Percentiles rank a stretch among this genome's conserved stretches.
phyloP scores from a whole-genome alignment of 495 filamentous ascomycete genomes.

The Penicillium samsonianum region DNA sequence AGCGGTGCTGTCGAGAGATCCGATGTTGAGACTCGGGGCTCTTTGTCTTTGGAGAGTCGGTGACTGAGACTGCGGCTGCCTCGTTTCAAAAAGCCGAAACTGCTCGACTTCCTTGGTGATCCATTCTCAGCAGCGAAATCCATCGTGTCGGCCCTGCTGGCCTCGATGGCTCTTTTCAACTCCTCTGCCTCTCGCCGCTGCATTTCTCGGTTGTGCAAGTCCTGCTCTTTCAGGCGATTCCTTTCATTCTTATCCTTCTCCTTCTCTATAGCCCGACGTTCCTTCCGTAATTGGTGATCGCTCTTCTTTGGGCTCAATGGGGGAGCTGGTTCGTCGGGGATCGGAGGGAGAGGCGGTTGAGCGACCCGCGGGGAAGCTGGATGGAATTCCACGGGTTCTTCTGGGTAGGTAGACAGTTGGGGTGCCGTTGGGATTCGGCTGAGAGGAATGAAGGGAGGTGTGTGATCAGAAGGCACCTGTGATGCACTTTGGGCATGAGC shows the following conservation, averaged over 20 bases:
- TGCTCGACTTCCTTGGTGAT: conserved; percentile 39
- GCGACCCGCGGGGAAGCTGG: conserved; percentile 17
- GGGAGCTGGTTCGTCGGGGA: conserved; percentile 34
- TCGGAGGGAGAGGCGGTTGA: conserved; percentile 40
- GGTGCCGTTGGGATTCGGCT: conserved; percentile 65
- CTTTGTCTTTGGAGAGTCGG: conserved; percentile 40
- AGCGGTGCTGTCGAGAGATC: conserved; percentile 22
- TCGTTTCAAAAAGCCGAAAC: conserved; percentile 55
- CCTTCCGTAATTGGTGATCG: conserved; percentile 54
- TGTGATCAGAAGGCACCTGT: conserved; percentile 45
- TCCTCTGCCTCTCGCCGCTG: conserved; percentile 60
- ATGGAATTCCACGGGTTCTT: conserved; percentile 32
- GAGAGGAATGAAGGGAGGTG: conserved; percentile 54
- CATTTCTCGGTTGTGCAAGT: conserved; percentile 48
- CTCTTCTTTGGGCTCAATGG: conserved; percentile 46
- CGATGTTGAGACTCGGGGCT: conserved; percentile 36
- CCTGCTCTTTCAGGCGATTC: conserved; percentile 64
- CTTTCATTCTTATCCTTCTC: conserved; percentile 65
- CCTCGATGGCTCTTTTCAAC: conserved; percentile 56
- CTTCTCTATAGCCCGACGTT: conserved; percentile 65
- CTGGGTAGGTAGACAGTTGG: conserved; percentile 38
- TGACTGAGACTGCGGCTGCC: conserved; percentile 64
- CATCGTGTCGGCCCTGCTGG: conserved; percentile 47
- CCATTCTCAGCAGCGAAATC: conserved; percentile 40
- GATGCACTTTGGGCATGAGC: conserved; percentile 46